Percentiles rank a stretch among this genome's conserved stretches.
Conservation (phyloP, 1,139 yeast genomes). For the Saccharomyces hybrid region DNA sequence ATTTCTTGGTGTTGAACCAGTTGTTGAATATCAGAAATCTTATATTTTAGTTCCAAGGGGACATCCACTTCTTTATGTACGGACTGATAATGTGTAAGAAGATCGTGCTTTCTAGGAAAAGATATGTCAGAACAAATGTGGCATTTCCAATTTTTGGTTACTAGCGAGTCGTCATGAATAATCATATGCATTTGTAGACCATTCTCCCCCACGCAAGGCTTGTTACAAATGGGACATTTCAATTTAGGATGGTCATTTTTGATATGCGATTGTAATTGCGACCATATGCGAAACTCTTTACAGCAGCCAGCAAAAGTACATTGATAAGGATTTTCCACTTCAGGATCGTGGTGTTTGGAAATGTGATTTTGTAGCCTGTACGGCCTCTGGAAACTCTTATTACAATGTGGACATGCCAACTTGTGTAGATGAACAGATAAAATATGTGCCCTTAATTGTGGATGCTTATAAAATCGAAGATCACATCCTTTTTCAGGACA, state of each 20-base stretch:
- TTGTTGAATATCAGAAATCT: neutral
- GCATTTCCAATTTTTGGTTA: slow-evolving; percentile 58
- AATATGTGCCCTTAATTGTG: slow-evolving; percentile 68
- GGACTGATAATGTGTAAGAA: slow-evolving; percentile 39
- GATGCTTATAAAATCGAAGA: slow-evolving; percentile 69
- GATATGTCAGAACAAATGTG: slow-evolving; percentile 38
- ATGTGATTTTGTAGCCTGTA: slow-evolving; percentile 56
- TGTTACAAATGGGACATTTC: slow-evolving; percentile 60
- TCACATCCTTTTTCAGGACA: slow-evolving; percentile 59
- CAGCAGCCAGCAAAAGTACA: slow-evolving; percentile 60
- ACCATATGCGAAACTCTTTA: slow-evolving; percentile 62
- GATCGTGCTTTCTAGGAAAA: slow-evolving; percentile 38
- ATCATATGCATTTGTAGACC: slow-evolving; percentile 70
- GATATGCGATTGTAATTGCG: slow-evolving; percentile 64
- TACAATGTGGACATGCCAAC: slow-evolving; percentile 51
- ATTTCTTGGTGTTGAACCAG: neutral
- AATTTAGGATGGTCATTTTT: slow-evolving; percentile 68
- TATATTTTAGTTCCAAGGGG: slow-evolving; percentile 13
- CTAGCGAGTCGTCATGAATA: slow-evolving; percentile 42
- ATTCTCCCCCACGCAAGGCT: slow-evolving; percentile 63
- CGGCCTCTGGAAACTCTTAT: slow-evolving; percentile 53
- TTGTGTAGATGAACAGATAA: slow-evolving; percentile 50
- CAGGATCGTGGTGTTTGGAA: slow-evolving; percentile 45
- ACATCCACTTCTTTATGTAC: slow-evolving; percentile 31
- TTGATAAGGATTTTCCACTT: slow-evolving; percentile 36